These are phyloP conservation scores for Plasmodium billcollinsi DNA, from an alignment of 169 alveolate genomes.

Conservation along the genomic window DNA sequence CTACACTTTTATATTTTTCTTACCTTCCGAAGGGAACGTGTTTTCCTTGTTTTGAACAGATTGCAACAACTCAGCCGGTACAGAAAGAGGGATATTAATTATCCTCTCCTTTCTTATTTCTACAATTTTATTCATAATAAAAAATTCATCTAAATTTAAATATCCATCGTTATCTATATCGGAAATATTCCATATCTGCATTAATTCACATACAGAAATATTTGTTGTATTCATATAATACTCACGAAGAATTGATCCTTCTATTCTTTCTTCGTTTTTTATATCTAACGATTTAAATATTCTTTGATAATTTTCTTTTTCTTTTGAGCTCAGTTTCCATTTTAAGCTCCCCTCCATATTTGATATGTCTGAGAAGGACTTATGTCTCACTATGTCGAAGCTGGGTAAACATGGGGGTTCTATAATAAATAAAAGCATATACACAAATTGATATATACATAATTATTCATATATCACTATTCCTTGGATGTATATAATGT, in stretches of 20 bases:
- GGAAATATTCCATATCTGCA: constrained; percentile 71
- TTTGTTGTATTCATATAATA: constrained; percentile 64
- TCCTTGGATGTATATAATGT: background rate
- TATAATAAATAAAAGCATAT: background rate
- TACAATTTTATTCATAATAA: constrained; percentile 66
- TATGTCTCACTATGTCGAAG: constrained; percentile 60
- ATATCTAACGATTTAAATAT: constrained; percentile 56
- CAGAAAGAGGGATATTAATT: constrained; percentile 41
- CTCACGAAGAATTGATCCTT: constrained; percentile 47
- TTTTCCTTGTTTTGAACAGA: constrained; percentile 4
- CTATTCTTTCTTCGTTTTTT: constrained; percentile 54
- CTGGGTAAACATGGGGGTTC: constrained; percentile 67
- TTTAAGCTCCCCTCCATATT: constrained; percentile 39
- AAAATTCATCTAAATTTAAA: constrained; percentile 56
- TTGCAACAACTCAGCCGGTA: constrained; percentile 27
- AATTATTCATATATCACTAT: background rate
- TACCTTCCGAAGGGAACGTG: constrained; percentile 3
- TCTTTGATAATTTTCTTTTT: constrained; percentile 31
- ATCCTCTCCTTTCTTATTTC: constrained; percentile 46
- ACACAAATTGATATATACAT: background rate
- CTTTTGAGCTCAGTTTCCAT: constrained; percentile 25
- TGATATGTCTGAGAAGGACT: constrained; percentile 67
- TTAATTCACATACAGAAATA: constrained; percentile 46
- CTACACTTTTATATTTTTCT: background rate
- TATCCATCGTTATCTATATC: constrained; percentile 70